These are phyloP conservation scores for Penicillium olsonii DNA, from an alignment of 2,329 filamentous ascomycete genomes.

Conservation along the genomic window DNA sequence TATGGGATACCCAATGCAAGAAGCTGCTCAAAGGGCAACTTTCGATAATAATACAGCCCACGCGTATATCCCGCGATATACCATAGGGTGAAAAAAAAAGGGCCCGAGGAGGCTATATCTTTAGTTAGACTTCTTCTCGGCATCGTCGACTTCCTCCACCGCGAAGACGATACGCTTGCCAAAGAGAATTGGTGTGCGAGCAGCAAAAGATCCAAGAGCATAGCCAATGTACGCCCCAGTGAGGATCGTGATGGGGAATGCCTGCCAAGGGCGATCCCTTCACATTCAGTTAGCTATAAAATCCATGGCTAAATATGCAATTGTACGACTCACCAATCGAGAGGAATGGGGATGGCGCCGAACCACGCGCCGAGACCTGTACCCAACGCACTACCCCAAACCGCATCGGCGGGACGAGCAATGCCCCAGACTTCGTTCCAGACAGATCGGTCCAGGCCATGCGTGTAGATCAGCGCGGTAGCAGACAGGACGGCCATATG, in stretches of 20 bases:
- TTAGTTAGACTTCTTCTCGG: conserved; percentile 24
- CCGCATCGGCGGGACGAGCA: conserved; percentile 74
- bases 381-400: conserved; percentile 80
- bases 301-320: not conserved
- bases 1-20: conserved; percentile 1
- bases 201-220: conserved; percentile 56
- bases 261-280: conserved; percentile 95
- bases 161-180: conserved; percentile 39
- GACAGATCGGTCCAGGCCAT: conserved; percentile 70
- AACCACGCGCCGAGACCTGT: conserved; percentile 82
- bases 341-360: conserved; percentile 88
- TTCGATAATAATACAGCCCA: conserved; percentile 1
- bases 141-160: conserved; percentile 19
- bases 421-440: conserved; percentile 73
- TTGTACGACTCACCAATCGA: conserved; percentile 73
- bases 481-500: conserved; percentile 79
- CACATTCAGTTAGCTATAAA: conserved; percentile 4
- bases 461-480: conserved; percentile 80
- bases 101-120: not conserved
- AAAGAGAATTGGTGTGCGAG: conserved; percentile 33
- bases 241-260: conserved; percentile 91
- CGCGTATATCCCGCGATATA: not conserved
- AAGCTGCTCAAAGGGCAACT: not conserved
- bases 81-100: not conserved
- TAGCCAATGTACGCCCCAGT: conserved; percentile 80